A percentile compares a stretch with the other conserved stretches of the same genome.
phyloP scores from a whole-genome alignment of 2,329 filamentous ascomycete species.

The Diplocarpon rosae region DNA sequence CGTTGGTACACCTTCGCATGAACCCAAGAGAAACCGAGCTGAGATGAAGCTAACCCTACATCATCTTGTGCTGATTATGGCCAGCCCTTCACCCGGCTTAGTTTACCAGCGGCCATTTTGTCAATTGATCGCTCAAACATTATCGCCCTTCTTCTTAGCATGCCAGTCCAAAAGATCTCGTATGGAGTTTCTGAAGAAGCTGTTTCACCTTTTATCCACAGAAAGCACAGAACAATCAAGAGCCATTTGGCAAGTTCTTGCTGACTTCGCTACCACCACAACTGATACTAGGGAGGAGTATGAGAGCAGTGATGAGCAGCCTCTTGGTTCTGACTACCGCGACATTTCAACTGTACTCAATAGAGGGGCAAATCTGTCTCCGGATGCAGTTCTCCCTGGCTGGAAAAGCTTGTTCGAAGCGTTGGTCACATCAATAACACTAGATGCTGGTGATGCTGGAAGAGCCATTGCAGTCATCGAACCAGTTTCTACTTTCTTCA shows the following conservation, averaged over 20 bases:
- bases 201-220: slow-evolving; percentile 18
- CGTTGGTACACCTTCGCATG: slow-evolving; percentile 52
- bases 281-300: slow-evolving; percentile 15
- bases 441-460: slow-evolving; percentile 57
- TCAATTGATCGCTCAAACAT: slow-evolving; percentile 34
- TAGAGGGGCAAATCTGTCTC: slow-evolving; percentile 39
- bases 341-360: slow-evolving; percentile 58
- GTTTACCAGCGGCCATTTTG: slow-evolving; percentile 19
- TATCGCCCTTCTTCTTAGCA: slow-evolving; percentile 42
- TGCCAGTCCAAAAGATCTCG: slow-evolving; percentile 24
- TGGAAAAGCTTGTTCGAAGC: slow-evolving; percentile 45
- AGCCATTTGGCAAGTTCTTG: slow-evolving; percentile 23
- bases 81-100: slow-evolving; percentile 14
- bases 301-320: slow-evolving; percentile 29
- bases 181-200: slow-evolving; percentile 29
- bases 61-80: slow-evolving; percentile 52
- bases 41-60: slow-evolving; percentile 49
- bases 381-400: slow-evolving; percentile 19
- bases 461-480: slow-evolving; percentile 59
- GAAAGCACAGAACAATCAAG: slow-evolving; percentile 21
- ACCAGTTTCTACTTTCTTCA: slow-evolving; percentile 49
- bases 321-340: slow-evolving; percentile 58
- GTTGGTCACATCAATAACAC: slow-evolving; percentile 43
- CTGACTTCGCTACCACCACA: slow-evolving; percentile 19
- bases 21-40: slow-evolving; percentile 37